Evolutionary conservation across 495 filamentous ascomycete genomes (phyloP).

Genomic region (Letharia lupina): DNA sequence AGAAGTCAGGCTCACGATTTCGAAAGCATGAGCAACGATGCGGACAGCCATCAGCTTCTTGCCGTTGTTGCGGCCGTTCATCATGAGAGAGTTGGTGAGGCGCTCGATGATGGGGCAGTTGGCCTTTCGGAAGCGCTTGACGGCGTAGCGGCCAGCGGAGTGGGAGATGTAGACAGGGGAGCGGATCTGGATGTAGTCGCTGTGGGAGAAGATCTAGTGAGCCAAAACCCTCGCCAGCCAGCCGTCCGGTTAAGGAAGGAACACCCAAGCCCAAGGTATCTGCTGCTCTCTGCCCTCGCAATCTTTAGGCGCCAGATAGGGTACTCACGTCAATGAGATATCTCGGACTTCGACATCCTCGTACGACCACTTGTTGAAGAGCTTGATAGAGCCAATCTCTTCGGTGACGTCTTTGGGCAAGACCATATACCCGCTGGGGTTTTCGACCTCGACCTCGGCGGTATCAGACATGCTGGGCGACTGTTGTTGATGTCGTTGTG

Average conservation of each 20-base stretch:
- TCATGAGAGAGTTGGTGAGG: slow-evolving; percentile 99
- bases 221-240: slow-evolving; percentile 20
- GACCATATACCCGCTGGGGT: slow-evolving; percentile 60
- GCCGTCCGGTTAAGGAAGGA: neutral
- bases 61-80: slow-evolving; percentile 99
- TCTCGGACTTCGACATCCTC: slow-evolving; percentile 99
- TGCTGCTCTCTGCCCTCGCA: neutral
- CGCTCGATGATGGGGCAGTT: slow-evolving; percentile 99
- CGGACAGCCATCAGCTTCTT: slow-evolving; percentile 99
- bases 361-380: slow-evolving; percentile 97
- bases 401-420: slow-evolving; percentile 90
- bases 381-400: slow-evolving; percentile 89
- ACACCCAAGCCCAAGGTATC: neutral
- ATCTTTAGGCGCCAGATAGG: neutral
- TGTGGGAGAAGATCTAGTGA: slow-evolving; percentile 45
- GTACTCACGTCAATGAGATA: slow-evolving; percentile 96
- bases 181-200: slow-evolving; percentile 99
- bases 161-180: slow-evolving; percentile 96
- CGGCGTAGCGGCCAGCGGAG: slow-evolving; percentile 95
- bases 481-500: neutral
- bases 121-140: slow-evolving; percentile 99
- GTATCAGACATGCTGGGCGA: slow-evolving; percentile 79
- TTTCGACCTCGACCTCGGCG: slow-evolving; percentile 90
- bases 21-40: slow-evolving; percentile 97
- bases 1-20: slow-evolving; percentile 69